Conservation (phyloP, 208 protist species). For the Trichomonas vaginalis region DNA sequence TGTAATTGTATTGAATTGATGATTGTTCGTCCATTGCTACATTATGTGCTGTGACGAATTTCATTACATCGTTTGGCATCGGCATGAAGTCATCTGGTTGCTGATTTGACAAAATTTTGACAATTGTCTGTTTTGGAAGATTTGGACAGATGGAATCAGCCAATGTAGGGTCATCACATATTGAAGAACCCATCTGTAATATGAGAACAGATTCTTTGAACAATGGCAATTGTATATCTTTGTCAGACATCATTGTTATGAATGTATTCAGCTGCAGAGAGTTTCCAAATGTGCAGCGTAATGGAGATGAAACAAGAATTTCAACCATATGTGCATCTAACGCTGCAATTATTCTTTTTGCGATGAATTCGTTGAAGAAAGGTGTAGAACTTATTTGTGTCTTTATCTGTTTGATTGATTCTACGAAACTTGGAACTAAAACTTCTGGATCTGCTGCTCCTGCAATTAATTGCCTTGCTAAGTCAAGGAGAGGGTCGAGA, state of each 20-base stretch:
- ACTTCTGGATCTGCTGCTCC: background rate
- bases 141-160: background rate
- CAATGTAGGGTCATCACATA: background rate
- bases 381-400: background rate
- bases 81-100: background rate
- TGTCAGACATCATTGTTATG: background rate
- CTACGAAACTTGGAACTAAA: background rate
- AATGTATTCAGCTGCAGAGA: background rate
- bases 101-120: background rate
- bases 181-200: background rate
- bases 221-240: background rate
- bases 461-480: background rate
- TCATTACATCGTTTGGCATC: background rate
- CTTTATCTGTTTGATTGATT: background rate
- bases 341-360: background rate
- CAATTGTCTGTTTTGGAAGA: background rate
- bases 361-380: background rate
- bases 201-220: background rate
- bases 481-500: background rate
- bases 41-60: background rate
- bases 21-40: background rate
- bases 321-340: background rate
- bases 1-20: background rate
- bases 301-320: background rate
- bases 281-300: background rate